Evolutionary conservation across 345 rosid genomes (phyloP), one percentile per base, ranked within the genome.

Genomic region (Gossypium raimondii): DNA sequence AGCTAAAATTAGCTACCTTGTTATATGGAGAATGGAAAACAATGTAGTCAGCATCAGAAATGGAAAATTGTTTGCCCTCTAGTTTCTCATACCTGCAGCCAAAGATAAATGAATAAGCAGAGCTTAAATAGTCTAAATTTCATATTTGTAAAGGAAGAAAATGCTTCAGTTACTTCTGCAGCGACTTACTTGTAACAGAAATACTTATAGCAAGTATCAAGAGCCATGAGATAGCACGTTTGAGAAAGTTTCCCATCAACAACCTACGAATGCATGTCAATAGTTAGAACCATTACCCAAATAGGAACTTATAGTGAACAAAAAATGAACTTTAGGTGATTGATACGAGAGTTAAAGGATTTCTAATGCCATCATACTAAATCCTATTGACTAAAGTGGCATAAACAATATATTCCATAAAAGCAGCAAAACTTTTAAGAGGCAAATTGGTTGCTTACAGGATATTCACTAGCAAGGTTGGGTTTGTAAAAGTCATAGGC

Each of bases 401-500:
- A 16, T 25, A 60, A 60, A 25, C 10, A 41, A 61, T 60, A 27
- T 53, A 27, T 52, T 25, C 25, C 47, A 69, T 27, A 65, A 56
- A 55, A 11, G 14, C 10, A 34, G n/a, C 22, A 43, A 67, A 65
- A 53, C 14, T 27, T 27, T 43, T 34, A 34, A 52, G 44, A 52
- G 68, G 71, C 52, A 71, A 65, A 22, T 13, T 24, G 38, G 80
- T 64, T 11, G 27, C 44, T 75, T 92, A 96, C 98, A 65, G 98
- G 99, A 84, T 96, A 96, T 89, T 96, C 99, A 82, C 99, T 96
- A 62, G 99, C 97, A 79, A 96, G 93, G 81, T 96, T 79, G 59
- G 99, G 99, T 87, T 96, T 96, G 87, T 96, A 96, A 87, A 96
- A 96, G 89, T 96, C 99, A 76, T 96, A 96, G 73, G 72, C 98